These are phyloP conservation scores for Tylopilus subfusipes DNA, from an alignment of 768 basidiomycete species.

Conservation along the genomic window DNA sequence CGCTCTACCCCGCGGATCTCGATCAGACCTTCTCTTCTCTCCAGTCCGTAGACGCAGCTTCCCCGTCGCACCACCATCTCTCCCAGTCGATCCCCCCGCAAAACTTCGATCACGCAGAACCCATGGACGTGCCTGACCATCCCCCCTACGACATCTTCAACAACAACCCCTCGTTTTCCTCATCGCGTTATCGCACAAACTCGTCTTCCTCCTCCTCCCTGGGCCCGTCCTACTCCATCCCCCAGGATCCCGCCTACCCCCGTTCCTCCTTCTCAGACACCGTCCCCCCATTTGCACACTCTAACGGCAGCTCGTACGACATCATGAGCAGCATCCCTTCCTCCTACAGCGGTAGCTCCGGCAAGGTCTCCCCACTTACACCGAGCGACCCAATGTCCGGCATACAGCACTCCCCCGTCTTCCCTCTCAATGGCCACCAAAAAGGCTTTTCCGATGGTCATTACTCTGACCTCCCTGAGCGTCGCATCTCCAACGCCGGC, in stretches of 20 bases:
- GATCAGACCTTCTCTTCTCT: conserved; percentile 53
- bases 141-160: conserved; percentile 63
- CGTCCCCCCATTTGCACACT: conserved; percentile 52
- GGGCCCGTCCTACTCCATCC: conserved; percentile 50
- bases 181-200: conserved; percentile 65
- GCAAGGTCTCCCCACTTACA: conserved; percentile 74
- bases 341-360: conserved; percentile 55
- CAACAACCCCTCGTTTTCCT: conserved; percentile 45
- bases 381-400: conserved; percentile 60
- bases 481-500: conserved; percentile 47
- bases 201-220: conserved; percentile 71
- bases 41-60: conserved; percentile 37
- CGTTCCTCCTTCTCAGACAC: conserved; percentile 59
- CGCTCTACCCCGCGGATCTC: conserved; percentile 54
- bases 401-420: conserved; percentile 53
- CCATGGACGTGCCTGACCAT: conserved; percentile 56
- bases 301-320: conserved; percentile 57
- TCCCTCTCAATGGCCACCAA: conserved; percentile 39
- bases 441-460: conserved; percentile 57
- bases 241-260: conserved; percentile 55
- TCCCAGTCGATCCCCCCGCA: conserved; percentile 36
- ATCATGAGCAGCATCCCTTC: conserved; percentile 61
- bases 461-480: conserved; percentile 61
- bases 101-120: conserved; percentile 50
- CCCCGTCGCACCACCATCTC: conserved; percentile 37